Evolutionary conservation across 805 yeast genomes (phyloP).

Genomic region (Metschnikowia similis): DNA sequence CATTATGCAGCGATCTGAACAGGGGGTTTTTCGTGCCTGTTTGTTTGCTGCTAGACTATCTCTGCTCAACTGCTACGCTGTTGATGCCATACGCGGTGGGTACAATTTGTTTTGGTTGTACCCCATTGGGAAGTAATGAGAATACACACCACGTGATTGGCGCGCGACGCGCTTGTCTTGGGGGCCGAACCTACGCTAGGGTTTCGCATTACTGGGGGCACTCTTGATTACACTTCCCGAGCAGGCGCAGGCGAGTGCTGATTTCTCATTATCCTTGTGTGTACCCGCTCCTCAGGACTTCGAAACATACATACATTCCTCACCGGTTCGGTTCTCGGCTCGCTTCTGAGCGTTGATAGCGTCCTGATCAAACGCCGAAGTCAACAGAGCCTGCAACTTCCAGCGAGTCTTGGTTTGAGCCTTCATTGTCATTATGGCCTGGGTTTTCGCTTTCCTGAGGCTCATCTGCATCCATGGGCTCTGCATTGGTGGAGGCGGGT

Average conservation of each 20-base stretch:
- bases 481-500: neutral
- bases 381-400: neutral
- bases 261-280: neutral
- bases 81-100: neutral
- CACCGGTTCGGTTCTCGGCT: neutral
- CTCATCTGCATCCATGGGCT: conserved; percentile 2
- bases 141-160: neutral
- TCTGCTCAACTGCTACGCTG: neutral
- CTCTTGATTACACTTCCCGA: neutral
- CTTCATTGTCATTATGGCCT: neutral
- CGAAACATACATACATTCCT: neutral
- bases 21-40: neutral
- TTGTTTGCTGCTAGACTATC: neutral
- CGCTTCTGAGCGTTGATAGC: neutral
- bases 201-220: neutral
- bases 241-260: neutral
- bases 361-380: neutral
- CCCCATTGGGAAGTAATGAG: neutral
- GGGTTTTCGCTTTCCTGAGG: conserved; percentile 3
- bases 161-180: neutral
- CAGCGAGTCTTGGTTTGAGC: neutral
- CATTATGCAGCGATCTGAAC: conserved; percentile 18
- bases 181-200: neutral
- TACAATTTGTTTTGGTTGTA: neutral
- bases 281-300: neutral